These are phyloP conservation scores for Phytophthora citricola DNA, from an alignment of 352 stramenopile genomes.

Conservation along the genomic window DNA sequence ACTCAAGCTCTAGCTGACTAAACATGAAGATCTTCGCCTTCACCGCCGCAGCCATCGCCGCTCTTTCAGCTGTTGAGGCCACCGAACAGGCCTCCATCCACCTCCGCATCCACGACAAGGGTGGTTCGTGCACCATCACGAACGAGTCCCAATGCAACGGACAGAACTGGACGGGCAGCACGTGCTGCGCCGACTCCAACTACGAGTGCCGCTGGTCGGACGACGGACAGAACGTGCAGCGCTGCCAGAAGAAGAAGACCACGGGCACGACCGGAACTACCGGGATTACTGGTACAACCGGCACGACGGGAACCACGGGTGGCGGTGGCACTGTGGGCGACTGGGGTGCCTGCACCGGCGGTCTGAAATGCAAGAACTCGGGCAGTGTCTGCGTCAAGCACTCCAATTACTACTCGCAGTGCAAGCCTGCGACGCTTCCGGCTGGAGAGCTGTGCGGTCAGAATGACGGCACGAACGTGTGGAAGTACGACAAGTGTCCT, in stretches of 20 bases:
- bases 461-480: conserved; percentile 43
- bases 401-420: conserved; percentile 45
- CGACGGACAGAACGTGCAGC: conserved; percentile 40
- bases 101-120: conserved; percentile 25
- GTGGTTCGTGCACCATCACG: conserved; percentile 32
- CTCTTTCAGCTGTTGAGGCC: conserved; percentile 13
- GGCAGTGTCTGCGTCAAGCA: conserved; percentile 31
- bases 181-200: conserved; percentile 39
- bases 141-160: conserved; percentile 46
- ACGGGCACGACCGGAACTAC: conserved; percentile 4
- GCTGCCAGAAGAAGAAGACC: conserved; percentile 35
- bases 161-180: conserved; percentile 46
- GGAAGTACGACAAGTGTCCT: conserved; percentile 42
- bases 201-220: conserved; percentile 47
- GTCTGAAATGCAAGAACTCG: conserved; percentile 13
- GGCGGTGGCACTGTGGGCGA: conserved; percentile 12
- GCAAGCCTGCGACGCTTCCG: conserved; percentile 29
- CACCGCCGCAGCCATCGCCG: neutral
- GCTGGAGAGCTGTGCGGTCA: conserved; percentile 41
- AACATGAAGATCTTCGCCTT: conserved; percentile 27
- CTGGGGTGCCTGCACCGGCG: conserved; percentile 31
- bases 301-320: neutral
- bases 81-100: conserved; percentile 16
- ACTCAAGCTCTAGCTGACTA: neutral
- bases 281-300: conserved; percentile 7